These are phyloP conservation scores for Raphanus sativus DNA, from an alignment of 345 rosid species.

Conservation along the genomic window DNA sequence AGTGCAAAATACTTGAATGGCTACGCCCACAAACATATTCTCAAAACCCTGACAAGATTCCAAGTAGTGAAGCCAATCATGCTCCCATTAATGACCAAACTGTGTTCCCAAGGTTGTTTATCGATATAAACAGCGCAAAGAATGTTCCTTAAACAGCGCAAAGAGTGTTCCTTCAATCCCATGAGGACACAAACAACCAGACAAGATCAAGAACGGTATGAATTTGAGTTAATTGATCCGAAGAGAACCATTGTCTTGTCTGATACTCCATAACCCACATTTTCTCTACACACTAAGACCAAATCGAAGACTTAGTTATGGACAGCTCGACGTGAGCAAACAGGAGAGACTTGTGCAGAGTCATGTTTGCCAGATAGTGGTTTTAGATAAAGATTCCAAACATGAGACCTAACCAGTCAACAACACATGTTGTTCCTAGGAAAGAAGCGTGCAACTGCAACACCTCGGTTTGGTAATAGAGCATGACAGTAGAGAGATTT, in stretches of 20 bases:
- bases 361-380: constrained; percentile 67
- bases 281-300: constrained; percentile 56
- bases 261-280: constrained; percentile 60
- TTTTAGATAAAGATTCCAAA: constrained; percentile 76
- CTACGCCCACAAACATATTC: constrained; percentile 64
- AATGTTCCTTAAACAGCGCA: not conserved
- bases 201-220: constrained; percentile 94
- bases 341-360: constrained; percentile 73
- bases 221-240: constrained; percentile 96
- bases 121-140: constrained; percentile 88
- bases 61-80: constrained; percentile 73
- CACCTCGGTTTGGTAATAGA: constrained; percentile 91
- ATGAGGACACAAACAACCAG: constrained; percentile 92
- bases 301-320: constrained; percentile 62
- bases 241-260: constrained; percentile 83
- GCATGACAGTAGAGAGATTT: constrained; percentile 89
- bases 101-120: constrained; percentile 83
- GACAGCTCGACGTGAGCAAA: constrained; percentile 77
- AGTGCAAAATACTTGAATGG: constrained; percentile 73
- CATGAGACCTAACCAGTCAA: constrained; percentile 96
- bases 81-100: constrained; percentile 86
- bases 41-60: constrained; percentile 84
- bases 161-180: constrained; percentile 96
- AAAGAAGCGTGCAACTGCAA: constrained; percentile 84
- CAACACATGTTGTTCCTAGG: constrained; percentile 34